These are phyloP conservation scores for Pyrenophora teres DNA, from an alignment of 2,329 filamentous ascomycete genomes.

Conservation along the genomic window DNA sequence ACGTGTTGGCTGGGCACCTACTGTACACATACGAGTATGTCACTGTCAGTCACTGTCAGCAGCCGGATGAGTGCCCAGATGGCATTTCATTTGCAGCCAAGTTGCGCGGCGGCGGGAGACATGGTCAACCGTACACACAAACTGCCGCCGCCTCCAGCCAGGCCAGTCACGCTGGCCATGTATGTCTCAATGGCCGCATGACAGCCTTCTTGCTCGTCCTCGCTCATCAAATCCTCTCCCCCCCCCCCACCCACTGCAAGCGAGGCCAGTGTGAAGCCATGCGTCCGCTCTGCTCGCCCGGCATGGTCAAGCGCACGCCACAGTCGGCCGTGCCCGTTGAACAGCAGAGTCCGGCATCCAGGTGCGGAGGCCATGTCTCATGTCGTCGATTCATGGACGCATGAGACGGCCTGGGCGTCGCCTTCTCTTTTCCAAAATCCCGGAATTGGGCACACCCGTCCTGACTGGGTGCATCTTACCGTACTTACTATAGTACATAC, in stretches of 20 bases:
- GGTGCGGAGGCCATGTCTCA: conserved; percentile 29
- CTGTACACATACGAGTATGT: too few species aligned
- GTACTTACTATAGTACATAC: too few species aligned
- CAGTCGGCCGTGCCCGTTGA: conserved; percentile 25
- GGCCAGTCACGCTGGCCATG: too few species aligned
- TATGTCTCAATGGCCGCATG: too few species aligned
- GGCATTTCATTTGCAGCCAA: too few species aligned
- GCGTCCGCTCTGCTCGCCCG: background rate
- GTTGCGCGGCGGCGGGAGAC: background rate
- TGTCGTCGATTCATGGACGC: conserved; percentile 29
- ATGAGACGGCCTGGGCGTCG: conserved; percentile 32
- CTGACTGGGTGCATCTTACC: conserved; percentile 16
- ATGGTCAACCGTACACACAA: background rate
- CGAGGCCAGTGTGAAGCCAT: conserved; percentile 2
- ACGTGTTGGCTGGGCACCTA: too few species aligned
- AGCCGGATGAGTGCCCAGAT: too few species aligned
- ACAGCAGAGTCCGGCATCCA: conserved; percentile 28
- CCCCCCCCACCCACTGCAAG: too few species aligned
- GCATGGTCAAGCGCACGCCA: conserved; percentile 24
- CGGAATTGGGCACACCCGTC: conserved; percentile 28
- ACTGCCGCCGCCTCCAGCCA: too few species aligned
- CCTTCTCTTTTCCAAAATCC: conserved; percentile 31
- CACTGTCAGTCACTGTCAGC: too few species aligned
- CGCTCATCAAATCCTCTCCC: too few species aligned
- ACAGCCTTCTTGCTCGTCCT: too few species aligned